phyloP scores from a whole-genome alignment of 2,329 filamentous ascomycete genomes.

The Aspergillus proliferans region DNA sequence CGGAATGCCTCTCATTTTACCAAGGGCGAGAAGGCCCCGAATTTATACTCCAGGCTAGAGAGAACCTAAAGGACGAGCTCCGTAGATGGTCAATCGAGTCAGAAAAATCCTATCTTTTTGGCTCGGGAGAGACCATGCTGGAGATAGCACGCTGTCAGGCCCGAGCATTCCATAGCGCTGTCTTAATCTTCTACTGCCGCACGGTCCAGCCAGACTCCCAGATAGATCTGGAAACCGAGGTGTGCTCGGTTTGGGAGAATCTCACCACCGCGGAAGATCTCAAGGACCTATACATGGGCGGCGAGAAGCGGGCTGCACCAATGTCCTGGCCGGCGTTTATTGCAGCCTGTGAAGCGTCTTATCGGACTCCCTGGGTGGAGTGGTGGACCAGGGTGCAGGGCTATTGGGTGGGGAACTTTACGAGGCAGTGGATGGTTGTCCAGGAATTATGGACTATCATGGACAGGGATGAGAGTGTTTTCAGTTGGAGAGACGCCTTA shows the following conservation, averaged over 20 bases:
- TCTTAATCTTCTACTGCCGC: conserved; percentile 12
- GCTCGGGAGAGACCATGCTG: conserved; percentile 1
- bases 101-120: conserved; percentile 2
- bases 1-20: conserved; percentile 3
- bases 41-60: neutral
- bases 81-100: conserved; percentile 3
- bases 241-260: conserved; percentile 7
- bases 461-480: conserved; percentile 8
- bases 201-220: conserved; percentile 7
- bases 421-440: conserved; percentile 14
- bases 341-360: conserved; percentile 14
- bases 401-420: conserved; percentile 16
- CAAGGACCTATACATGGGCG: conserved; percentile 7
- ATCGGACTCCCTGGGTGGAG: conserved; percentile 11
- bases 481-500: conserved; percentile 13
- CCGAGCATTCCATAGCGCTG: conserved; percentile 11
- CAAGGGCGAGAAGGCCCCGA: neutral
- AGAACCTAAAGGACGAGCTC: neutral
- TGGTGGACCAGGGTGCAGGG: conserved; percentile 15
- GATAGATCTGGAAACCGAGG: conserved; percentile 1
- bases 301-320: conserved; percentile 11
- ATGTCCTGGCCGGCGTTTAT: conserved; percentile 20
- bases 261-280: conserved; percentile 12
- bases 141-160: conserved; percentile 11
- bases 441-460: conserved; percentile 13